Evolutionary conservation across 2,329 filamentous ascomycete genomes (phyloP).

Genomic region (Leptographium lundbergii): DNA sequence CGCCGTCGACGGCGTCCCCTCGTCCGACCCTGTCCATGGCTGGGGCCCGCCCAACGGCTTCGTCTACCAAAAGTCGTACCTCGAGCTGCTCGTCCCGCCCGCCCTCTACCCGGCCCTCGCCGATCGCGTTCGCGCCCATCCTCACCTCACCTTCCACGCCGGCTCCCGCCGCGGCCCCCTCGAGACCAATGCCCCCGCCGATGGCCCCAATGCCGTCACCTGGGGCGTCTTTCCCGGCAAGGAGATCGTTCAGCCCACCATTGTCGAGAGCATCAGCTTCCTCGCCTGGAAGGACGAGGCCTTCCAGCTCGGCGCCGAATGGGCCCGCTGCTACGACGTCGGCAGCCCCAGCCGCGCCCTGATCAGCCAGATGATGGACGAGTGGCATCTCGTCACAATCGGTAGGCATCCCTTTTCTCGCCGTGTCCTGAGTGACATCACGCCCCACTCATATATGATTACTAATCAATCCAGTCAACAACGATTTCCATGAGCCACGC

Average conservation of each 20-base stretch:
- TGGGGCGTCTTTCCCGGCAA: conserved; percentile 99
- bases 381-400: conserved; percentile 92
- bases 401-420: conserved; percentile 40
- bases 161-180: conserved; percentile 75
- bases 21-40: conserved; percentile 72
- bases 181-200: conserved; percentile 70
- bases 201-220: conserved; percentile 93
- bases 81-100: conserved; percentile 80
- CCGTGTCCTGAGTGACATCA: not conserved
- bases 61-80: conserved; percentile 96
- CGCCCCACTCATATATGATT: not conserved
- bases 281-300: conserved; percentile 98
- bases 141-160: conserved; percentile 86
- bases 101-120: conserved; percentile 67
- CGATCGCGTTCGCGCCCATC: conserved; percentile 60
- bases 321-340: conserved; percentile 80
- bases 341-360: conserved; percentile 64
- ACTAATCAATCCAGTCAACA: conserved; percentile 55
- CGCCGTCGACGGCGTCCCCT: conserved; percentile 82
- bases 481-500: conserved; percentile 80
- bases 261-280: conserved; percentile 95
- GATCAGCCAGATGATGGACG: conserved; percentile 73
- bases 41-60: conserved; percentile 95
- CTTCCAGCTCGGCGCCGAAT: conserved; percentile 81
- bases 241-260: conserved; percentile 99